Base-by-base conservation (phyloP, 495 filamentous ascomycete species). In the Polyplosphaeria fusca region DNA sequence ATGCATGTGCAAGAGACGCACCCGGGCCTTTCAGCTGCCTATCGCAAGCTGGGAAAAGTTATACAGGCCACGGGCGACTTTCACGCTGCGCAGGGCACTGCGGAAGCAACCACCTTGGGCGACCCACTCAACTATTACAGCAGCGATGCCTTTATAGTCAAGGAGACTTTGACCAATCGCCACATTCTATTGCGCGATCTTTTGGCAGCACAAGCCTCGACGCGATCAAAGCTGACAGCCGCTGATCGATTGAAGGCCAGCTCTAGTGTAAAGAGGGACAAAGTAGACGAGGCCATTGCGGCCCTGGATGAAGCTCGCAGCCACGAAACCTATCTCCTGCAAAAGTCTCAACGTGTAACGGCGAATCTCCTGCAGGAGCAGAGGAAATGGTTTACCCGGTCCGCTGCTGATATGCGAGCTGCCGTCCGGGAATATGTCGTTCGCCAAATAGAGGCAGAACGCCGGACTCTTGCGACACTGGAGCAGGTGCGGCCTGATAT, bases 131-230 rank as follows among this genome's bases (percentile, higher is more conserved):
- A 87, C 58, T 97, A 99, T 68, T 91, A 99, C 72, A 96, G 91
- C 23, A 85, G 86, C 13, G 93, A 99, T 67, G 89, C 94, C 22
- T 93, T 97, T 68, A 95, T 97, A 67, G 94, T 99, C 61, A 99
- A 99, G 72, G 94, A 99, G 67, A 96, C 92, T 20, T 81, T 99
- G 60, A 99, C 94, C 18, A 99, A 99, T 74, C 86, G 94, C 2
- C 94, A 99, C 71, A 95, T 99, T 66, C 80, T 99, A n/a, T 86
- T 96, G 27, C 89, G 94, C 43, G 94, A 99, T 60, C 81, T 96
- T 40, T 69, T 95, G 23, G 86, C 93, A 70, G 91, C 93, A 2
- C 87, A 95, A 67, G 86, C 92, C 67, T 74, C 73, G 38, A 87
- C 91, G 5, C 82, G 85, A 37, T 87, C 80, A 70, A 91, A 89